Base-by-base conservation (phyloP, 371 early-diverging fungal species). In the Syncephalis plumigaleata region DNA sequence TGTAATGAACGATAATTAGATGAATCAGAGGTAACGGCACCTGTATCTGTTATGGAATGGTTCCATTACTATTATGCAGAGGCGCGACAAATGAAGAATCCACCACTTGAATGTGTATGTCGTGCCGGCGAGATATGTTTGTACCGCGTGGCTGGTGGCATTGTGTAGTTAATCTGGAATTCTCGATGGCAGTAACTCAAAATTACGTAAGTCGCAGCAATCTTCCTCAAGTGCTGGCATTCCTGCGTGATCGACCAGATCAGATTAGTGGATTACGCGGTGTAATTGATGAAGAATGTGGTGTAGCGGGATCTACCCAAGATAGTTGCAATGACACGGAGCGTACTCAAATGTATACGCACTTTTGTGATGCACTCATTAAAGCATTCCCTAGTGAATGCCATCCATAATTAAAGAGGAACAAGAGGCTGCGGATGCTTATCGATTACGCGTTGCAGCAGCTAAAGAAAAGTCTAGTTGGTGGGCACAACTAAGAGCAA, bases 91-190 rank as follows among this genome's bases (percentile, higher is more conserved):
- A 25, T 56, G 1, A 53, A 52, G 21, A 31, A 31, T 11, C 31
- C 31, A 11, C 72, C 74, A 1, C 39, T 73, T 18, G 77, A 79
- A 52, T 66, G 71, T 23, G 60, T 77, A 2, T 75, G 77, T 54
- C 52, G 65, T 13, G 67, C 67, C 7, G 79, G 80, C 15, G 82
- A 81, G 49, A 50, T 42, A 61, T 79, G 51, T 79, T 71, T 59
- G 76, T 81, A 1, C 82, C 82, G 2, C 50, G 62, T 37, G 81
- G 78, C 47, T 81, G 82, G 82, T 81, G 79, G 78, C 82, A 81
- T 58, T 57, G 62, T 20, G 79, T 81, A 22, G 67, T 81, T 47
- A 81, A 81, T 49, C 55, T 81, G 40, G 75, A 73, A 24, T 67
- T 64, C 25, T 63, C 67, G 26, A 73, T 81, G 31, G 82, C 81